A percentile compares a stretch with the other conserved stretches of the same genome.
Evolutionary conservation across 192 early-diverging fungal species (phyloP).

Genomic region (Mycoemilia scoparia): DNA sequence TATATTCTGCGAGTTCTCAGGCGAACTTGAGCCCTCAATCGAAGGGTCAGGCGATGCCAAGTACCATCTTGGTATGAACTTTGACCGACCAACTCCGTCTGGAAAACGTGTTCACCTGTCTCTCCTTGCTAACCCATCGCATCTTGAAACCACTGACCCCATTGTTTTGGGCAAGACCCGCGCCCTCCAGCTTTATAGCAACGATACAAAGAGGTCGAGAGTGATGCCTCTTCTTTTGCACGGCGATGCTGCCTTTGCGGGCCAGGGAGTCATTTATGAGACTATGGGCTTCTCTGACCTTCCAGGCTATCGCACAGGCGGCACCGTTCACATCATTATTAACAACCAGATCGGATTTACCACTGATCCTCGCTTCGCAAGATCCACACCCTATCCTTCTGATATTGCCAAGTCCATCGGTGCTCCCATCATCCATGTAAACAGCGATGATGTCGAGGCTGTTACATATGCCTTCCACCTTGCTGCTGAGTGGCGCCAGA

Average conservation of each 20-base stretch:
- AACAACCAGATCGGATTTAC: conserved; percentile 99
- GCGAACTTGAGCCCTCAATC: conserved; percentile 61
- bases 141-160: conserved; percentile 93
- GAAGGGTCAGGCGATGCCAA: conserved; percentile 97
- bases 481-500: conserved; percentile 90
- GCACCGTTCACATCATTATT: conserved; percentile 89
- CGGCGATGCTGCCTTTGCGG: conserved; percentile 97
- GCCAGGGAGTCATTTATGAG: conserved; percentile 95
- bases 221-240: conserved; percentile 89
- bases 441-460: conserved; percentile 93
- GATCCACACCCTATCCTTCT: conserved; percentile 90
- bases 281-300: conserved; percentile 90
- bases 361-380: conserved; percentile 86
- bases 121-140: conserved; percentile 95
- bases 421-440: conserved; percentile 97
- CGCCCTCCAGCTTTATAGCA: conserved; percentile 84
- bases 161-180: conserved; percentile 98
- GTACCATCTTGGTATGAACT: conserved; percentile 90
- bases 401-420: conserved; percentile 93
- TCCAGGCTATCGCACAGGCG: conserved; percentile 89
- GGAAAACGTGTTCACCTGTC: conserved; percentile 95
- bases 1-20: conserved; percentile 96
- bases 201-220: conserved; percentile 62
- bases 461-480: conserved; percentile 88
- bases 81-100: conserved; percentile 85